Percentiles rank a stretch among this genome's conserved stretches.
These are phyloP conservation scores for Capsella bursapastoris DNA, from an alignment of 345 rosid genomes.

Conservation along the genomic window DNA sequence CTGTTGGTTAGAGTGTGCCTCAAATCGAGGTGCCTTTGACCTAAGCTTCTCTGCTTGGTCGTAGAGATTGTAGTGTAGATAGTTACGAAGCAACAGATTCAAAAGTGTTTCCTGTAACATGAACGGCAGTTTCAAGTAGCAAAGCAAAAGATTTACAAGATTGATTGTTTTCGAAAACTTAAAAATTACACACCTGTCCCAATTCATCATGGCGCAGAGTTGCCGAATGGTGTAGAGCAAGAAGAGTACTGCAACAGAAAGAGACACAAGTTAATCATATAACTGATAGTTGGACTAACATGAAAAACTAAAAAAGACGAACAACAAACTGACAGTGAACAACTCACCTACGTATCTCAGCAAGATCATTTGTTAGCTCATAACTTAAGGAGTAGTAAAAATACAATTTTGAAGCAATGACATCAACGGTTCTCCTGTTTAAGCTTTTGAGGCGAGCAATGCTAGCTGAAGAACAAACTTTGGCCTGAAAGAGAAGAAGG, in stretches of 20 bases:
- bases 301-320: background rate
- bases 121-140: background rate
- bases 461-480: conserved; percentile 85
- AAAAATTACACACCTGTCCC: conserved; percentile 65
- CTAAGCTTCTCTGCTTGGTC: conserved; percentile 94
- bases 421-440: conserved; percentile 80
- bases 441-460: conserved; percentile 69
- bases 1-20: conserved; percentile 96
- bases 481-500: conserved; percentile 58
- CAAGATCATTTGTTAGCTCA: conserved; percentile 78
- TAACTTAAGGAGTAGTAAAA: conserved; percentile 80
- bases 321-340: background rate
- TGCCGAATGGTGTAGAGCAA: conserved; percentile 80
- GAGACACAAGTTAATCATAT: conserved; percentile 7
- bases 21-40: conserved; percentile 89
- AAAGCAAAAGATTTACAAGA: conserved; percentile 25
- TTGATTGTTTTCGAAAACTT: background rate
- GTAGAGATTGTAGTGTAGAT: conserved; percentile 80
- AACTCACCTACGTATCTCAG: conserved; percentile 80
- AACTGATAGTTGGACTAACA: background rate
- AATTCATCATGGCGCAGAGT: conserved; percentile 89
- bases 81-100: conserved; percentile 80
- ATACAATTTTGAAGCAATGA: conserved; percentile 77
- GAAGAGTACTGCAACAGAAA: conserved; percentile 60
- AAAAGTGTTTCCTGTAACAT: conserved; percentile 84